Base-by-base conservation (phyloP, 1,284 basidiomycete genomes). In the Bjerkandera adusta region DNA sequence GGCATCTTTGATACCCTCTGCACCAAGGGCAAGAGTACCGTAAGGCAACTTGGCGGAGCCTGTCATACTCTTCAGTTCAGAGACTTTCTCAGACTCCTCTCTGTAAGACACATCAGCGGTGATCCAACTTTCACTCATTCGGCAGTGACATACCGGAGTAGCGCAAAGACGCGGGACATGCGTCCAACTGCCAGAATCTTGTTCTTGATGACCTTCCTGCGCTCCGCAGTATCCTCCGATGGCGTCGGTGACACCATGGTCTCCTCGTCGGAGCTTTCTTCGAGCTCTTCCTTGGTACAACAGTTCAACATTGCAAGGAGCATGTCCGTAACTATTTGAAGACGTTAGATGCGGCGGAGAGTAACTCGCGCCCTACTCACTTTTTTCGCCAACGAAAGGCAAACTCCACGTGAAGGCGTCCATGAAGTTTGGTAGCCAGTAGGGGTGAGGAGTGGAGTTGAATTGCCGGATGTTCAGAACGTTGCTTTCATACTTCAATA, bases 331-430 rank as follows among this genome's bases (percentile, higher is more conserved):
- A 94, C 90, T 92, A 53, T 1, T n/a, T n/a, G n/a, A 42, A 8
- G 5, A 38, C 7, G 21, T 18, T 48, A 11, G 25, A 47, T 43
- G 30, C 41, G 11, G 32, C 50, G 36, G 37, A 38, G 37, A 26
- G 29, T 37, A n/a, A n/a, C n/a, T n/a, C n/a, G n/a, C n/a, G n/a
- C 22, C 26, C 44, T 18, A 73, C 84, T 57, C 53, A 94, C 91
- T 96, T 72, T 97, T 97, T 67, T 97, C 94, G 50, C 93, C 96
- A 2, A 99, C 97, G 63, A 99, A 99, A 0, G 96, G 97, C 56
- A 99, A 70, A 76, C 89, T 93, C 97, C 97, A 99, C 1, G 96
- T 98, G 67, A 99, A 99, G 30, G 92, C 96, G 64, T 99, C 93
- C 90, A 98, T 97, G 60, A 98, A 98, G 71, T 98, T 99, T 2